Base-by-base conservation (phyloP, 257 asterid species). In the Plantago elongata region DNA sequence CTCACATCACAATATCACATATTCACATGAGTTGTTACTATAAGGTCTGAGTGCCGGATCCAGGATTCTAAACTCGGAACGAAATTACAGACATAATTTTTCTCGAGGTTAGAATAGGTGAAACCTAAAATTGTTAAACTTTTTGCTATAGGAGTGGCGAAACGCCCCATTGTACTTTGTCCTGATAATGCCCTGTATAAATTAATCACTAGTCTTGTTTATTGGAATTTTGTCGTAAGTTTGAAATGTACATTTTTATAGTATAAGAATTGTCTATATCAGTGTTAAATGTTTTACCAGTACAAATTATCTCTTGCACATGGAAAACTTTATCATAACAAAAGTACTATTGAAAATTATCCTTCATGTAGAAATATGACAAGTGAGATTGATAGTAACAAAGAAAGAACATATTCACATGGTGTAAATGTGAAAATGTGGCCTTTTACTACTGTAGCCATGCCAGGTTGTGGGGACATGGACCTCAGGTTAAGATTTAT, bases 371-470 rank as follows among this genome's bases (percentile, higher is more conserved):
- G n/a, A 45, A 45, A 13, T 40, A 5, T 52, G 58, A 10, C 30
- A 17, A 52, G 57, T 9, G 29, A 52, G 13, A 0, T 51, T 52
- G 13, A 51, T 51, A 30, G 11, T 51, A 51, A 51, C 27, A 17
- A 51, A 15, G 27, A 51, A 17, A 54, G 14, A 59, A 69, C 63
- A 45, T 45, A 29, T 46, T 66, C 58, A 73, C 74, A 54, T 63
- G 74, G 64, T 63, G 34, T 13, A 60, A 71, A 59, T 65, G 67
- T 27, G 65, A 52, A 55, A 54, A 0, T 18, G 54, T 11, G 67
- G 60, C 22, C 13, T 42, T 38, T 66, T 72, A 17, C 63, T 40
- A 22, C 69, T 69, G 74, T 56, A 57, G 50, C 67, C 62, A 68
- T 60, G 34, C 64, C 27, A 59, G 59, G 40, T 34, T n/a, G 65